Evolutionary conservation across 257 asterid species (phyloP).

Genomic region (Scutellaria baicalensis): DNA sequence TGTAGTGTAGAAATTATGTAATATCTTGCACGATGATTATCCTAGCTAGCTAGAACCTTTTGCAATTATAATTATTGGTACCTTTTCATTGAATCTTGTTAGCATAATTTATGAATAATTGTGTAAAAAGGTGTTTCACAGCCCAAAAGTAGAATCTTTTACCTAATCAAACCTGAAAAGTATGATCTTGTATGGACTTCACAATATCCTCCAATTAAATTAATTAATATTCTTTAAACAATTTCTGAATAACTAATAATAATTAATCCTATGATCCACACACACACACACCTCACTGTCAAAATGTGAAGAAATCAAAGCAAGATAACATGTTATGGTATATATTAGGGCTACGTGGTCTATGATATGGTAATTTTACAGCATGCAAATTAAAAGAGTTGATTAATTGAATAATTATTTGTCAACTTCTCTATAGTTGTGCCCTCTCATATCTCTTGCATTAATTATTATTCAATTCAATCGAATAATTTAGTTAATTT

Average conservation of each 20-base stretch:
- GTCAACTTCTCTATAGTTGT: not conserved
- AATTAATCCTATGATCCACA: too few relatives aligned
- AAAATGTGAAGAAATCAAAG: not conserved
- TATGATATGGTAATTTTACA: not conserved
- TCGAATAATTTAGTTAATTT: not conserved
- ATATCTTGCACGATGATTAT: not conserved
- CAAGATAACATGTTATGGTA: conserved; percentile 11
- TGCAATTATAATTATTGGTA: not conserved
- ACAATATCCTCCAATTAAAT: too few relatives aligned
- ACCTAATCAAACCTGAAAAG: conserved; percentile 24
- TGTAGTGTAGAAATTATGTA: not conserved
- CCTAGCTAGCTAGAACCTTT: not conserved
- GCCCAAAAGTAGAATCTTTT: conserved; percentile 6
- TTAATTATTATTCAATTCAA: too few relatives aligned
- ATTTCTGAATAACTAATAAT: not conserved
- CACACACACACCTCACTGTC: too few relatives aligned
- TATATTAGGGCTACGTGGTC: not conserved
- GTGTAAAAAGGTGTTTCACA: conserved; percentile 11
- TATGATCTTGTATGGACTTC: conserved; percentile 8
- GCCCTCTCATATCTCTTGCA: not conserved
- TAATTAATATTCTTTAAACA: not conserved
- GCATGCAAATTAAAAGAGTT: not conserved
- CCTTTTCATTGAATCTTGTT: not conserved
- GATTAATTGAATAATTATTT: too few relatives aligned
- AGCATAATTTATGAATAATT: conserved; percentile 3